Percentiles rank a stretch among this genome's conserved stretches.
Evolutionary conservation across 2,329 filamentous ascomycete species (phyloP).

Genomic region (Venturia asperata): DNA sequence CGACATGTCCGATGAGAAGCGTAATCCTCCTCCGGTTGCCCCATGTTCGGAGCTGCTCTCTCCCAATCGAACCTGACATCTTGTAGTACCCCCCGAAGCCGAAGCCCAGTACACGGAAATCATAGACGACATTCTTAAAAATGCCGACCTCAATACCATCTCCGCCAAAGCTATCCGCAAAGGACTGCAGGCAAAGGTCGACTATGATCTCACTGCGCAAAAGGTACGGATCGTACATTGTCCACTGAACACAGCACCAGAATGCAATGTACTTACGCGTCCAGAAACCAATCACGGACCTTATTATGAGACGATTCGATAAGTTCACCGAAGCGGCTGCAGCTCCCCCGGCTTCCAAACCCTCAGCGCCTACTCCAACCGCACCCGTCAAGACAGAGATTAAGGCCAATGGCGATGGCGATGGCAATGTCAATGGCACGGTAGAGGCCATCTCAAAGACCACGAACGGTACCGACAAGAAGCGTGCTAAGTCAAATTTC

Average conservation of each 20-base stretch:
- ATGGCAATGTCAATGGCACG: slow-evolving; percentile 22
- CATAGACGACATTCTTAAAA: slow-evolving; percentile 55
- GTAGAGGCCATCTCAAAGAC: slow-evolving; percentile 22
- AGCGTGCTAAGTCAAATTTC: slow-evolving; percentile 31
- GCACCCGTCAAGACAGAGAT: slow-evolving; percentile 26
- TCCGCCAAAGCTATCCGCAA: slow-evolving; percentile 60
- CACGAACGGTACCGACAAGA: slow-evolving; percentile 25
- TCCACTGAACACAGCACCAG: neutral
- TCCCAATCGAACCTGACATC: neutral
- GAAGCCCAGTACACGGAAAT: slow-evolving; percentile 48
- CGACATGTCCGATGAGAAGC: slow-evolving; percentile 5
- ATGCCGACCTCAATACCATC: slow-evolving; percentile 56
- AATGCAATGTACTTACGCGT: neutral
- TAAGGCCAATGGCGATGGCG: slow-evolving; percentile 15
- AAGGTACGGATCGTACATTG: slow-evolving; percentile 43
- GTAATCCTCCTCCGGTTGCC: neutral
- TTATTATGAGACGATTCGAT: slow-evolving; percentile 47
- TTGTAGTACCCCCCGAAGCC: slow-evolving; percentile 42
- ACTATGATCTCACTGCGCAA: slow-evolving; percentile 54
- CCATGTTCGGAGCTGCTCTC: neutral
- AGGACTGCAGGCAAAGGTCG: slow-evolving; percentile 52
- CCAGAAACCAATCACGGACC: slow-evolving; percentile 39
- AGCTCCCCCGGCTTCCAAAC: slow-evolving; percentile 22
- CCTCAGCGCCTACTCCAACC: slow-evolving; percentile 34
- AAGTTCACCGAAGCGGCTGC: slow-evolving; percentile 36